Evolutionary conservation across 495 filamentous ascomycete genomes (phyloP), one percentile per base, ranked within the genome.

Genomic region (Astrothelium subdiscretum): DNA sequence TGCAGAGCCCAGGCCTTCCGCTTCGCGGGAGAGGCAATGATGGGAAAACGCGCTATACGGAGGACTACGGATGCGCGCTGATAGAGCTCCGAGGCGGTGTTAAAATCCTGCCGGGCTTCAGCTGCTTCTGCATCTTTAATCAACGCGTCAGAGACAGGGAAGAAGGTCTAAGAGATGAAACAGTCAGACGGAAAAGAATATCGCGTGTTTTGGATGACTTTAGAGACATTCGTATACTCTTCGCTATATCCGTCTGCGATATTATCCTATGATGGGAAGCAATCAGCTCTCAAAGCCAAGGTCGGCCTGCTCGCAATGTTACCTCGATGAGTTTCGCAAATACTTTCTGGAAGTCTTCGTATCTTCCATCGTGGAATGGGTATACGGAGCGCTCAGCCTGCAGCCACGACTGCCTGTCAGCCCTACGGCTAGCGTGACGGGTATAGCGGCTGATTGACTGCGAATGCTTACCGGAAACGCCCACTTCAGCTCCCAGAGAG

Each of bases 401-500:
- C 29, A 59, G 35, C 40, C 15, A 51, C 52, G 59, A 29, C 24
- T 38, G 42, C 51, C 32, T 27, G 13, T 59, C 29, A 13, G 20
- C 11, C 32, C 4, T 26, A 59, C 24, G 38, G 12, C 8, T 11
- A 15, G 35, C 24, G 6, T 10, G n/a, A 71, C 31, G 72, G 72
- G 61, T 74, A 74, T 58, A 72, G 67, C 48, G 59, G 38, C 59
- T 63, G 63, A 57, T 59, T 40, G 62, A 68, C 72, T 24, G 65
- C 13, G 10, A 3, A 27, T 13, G 8, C 15, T 43, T 73, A 85
- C 84, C 2, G 81, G 84, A 62, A 84, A 80, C 70, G 83, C 83
- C 88, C 87, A 92, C 71, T 87, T 87, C 29, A 81, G 81, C 72
- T 89, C 85, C 88, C 88, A 91, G 32, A 92, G 74, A 3, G 79